phyloP scores from a whole-genome alignment of 495 filamentous ascomycete genomes.

The Tricharina praecox region DNA sequence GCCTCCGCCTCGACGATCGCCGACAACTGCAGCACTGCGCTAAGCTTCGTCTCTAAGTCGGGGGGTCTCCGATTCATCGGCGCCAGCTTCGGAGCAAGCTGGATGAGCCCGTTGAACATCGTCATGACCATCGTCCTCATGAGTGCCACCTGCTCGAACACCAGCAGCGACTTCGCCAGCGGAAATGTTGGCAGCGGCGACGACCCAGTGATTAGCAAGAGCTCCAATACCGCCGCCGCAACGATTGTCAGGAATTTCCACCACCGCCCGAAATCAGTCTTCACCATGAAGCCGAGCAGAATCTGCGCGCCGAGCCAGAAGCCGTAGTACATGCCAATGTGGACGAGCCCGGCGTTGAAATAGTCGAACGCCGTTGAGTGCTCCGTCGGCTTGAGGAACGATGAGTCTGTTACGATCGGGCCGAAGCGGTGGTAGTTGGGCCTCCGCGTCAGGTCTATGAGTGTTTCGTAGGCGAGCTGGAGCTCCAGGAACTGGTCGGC shows the following conservation, averaged over 20 bases:
- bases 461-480: constrained; percentile 66
- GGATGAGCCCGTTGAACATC: constrained; percentile 79
- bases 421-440: constrained; percentile 94
- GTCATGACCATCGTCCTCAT: constrained; percentile 59
- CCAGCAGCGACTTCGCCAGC: constrained; percentile 49
- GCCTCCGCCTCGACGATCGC: constrained; percentile 49
- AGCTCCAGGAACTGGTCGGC: constrained; percentile 64
- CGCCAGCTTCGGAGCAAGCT: constrained; percentile 41
- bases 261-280: constrained; percentile 69
- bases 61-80: background rate
- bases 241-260: constrained; percentile 76
- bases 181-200: background rate
- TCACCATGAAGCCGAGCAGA: constrained; percentile 56
- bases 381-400: constrained; percentile 49
- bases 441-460: constrained; percentile 58
- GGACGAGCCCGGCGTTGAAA: constrained; percentile 44
- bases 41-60: constrained; percentile 26
- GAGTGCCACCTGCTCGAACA: constrained; percentile 69
- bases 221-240: constrained; percentile 53
- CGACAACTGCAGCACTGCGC: constrained; percentile 31
- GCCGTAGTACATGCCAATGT: constrained; percentile 47
- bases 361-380: constrained; percentile 59
- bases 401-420: no score
- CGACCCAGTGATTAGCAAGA: constrained; percentile 53
- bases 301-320: constrained; percentile 45